Evolutionary conservation across 805 yeast species (phyloP).

Genomic region (Danielia oregonensis): DNA sequence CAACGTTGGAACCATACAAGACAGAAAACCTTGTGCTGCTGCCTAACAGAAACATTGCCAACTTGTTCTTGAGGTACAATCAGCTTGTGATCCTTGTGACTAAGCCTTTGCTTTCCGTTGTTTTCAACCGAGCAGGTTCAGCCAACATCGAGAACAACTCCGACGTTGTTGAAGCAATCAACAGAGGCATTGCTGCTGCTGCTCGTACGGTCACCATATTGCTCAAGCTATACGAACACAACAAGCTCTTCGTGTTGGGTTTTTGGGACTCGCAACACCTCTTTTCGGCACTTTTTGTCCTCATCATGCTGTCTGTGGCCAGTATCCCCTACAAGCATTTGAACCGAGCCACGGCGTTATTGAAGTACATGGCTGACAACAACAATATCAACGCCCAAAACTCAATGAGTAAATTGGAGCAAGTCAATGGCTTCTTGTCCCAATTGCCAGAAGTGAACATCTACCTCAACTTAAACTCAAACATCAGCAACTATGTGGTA

Average conservation of each 20-base stretch:
- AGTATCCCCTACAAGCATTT: conserved; percentile 5
- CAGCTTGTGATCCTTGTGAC: conserved; percentile 30
- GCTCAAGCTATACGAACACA: conserved; percentile 23
- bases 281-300: conserved; percentile 28
- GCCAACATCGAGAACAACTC: conserved; percentile 19
- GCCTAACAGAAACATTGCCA: conserved; percentile 27
- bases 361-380: conserved; percentile 31
- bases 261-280: conserved; percentile 41
- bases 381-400: conserved; percentile 34
- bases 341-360: conserved; percentile 21
- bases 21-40: conserved; percentile 17
- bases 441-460: conserved; percentile 23
- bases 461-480: conserved; percentile 17
- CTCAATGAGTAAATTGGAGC: conserved; percentile 25
- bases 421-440: conserved; percentile 20
- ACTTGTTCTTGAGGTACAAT: conserved; percentile 33
- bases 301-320: conserved; percentile 22
- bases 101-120: conserved; percentile 31
- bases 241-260: conserved; percentile 31
- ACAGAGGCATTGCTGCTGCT: conserved; percentile 27
- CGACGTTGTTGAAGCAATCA: conserved; percentile 24
- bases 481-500: conserved; percentile 9
- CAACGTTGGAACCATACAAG: conserved; percentile 23
- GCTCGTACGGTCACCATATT: conserved; percentile 28
- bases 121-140: conserved; percentile 23